Conservation (phyloP, 352 stramenopile species). For the Phytophthora tentaculata region DNA sequence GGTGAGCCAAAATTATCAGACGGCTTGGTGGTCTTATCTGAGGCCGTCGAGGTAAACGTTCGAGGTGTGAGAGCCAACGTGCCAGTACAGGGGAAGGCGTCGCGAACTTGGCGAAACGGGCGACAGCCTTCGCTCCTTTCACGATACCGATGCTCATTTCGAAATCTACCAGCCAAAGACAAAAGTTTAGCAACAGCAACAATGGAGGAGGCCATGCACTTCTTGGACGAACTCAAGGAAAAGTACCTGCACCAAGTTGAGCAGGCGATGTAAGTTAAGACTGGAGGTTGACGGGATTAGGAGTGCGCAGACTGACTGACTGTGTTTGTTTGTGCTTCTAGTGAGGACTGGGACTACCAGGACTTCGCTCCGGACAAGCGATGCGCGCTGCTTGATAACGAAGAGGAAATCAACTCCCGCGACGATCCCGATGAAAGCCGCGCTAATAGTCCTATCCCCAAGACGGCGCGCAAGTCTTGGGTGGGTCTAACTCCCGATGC, state of each 20-base stretch:
- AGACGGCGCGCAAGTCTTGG: conserved; percentile 42
- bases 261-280: conserved; percentile 51
- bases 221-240: conserved; percentile 62
- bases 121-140: background rate
- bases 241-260: conserved; percentile 67
- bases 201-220: conserved; percentile 51
- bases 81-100: conserved; percentile 13
- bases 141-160: conserved; percentile 6
- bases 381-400: conserved; percentile 60
- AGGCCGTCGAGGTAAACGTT: background rate
- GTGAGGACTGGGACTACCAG: conserved; percentile 78
- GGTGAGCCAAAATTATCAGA: conserved; percentile 36
- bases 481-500: conserved; percentile 53
- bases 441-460: conserved; percentile 39
- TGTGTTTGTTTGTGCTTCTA: conserved; percentile 5
- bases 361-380: conserved; percentile 73
- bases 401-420: conserved; percentile 44
- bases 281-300: background rate
- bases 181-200: conserved; percentile 15
- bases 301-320: background rate
- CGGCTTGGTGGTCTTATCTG: conserved; percentile 16
- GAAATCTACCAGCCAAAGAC: conserved; percentile 20
- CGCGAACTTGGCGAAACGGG: conserved; percentile 14
- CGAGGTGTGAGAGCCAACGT: too few relatives aligned
- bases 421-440: conserved; percentile 49